These are phyloP conservation scores for Helianthus annuus DNA, from an alignment of 129 eudicot genomes.

Conservation along the genomic window HanXRQr2.0-SUNRISE NC_035438.2:144146025-144146524, in stretches of 20 bases:
- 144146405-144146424: too few species aligned
- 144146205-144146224: conserved; percentile 13
- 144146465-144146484: too few species aligned
- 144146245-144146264: conserved; percentile 23
- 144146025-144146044: conserved; percentile 23
- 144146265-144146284: conserved; percentile 21
- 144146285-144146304: too few species aligned
- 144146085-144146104: conserved; percentile 27
- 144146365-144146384: too few species aligned
- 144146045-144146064: conserved; percentile 31
- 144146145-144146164: conserved; percentile 28
- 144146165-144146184: not conserved
- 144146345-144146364: too few species aligned
- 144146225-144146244: conserved; percentile 1
- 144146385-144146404: too few species aligned
- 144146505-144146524: too few species aligned
- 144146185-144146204: conserved; percentile 6
- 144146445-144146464: too few species aligned
- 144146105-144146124: conserved; percentile 26
- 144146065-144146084: conserved; percentile 22
- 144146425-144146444: too few species aligned
- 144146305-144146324: too few species aligned
- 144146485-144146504: too few species aligned
- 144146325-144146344: too few species aligned
- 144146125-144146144: conserved; percentile 5